Evolutionary conservation across 192 early-diverging fungal species (phyloP).

Genomic region (Podila epigama): DNA sequence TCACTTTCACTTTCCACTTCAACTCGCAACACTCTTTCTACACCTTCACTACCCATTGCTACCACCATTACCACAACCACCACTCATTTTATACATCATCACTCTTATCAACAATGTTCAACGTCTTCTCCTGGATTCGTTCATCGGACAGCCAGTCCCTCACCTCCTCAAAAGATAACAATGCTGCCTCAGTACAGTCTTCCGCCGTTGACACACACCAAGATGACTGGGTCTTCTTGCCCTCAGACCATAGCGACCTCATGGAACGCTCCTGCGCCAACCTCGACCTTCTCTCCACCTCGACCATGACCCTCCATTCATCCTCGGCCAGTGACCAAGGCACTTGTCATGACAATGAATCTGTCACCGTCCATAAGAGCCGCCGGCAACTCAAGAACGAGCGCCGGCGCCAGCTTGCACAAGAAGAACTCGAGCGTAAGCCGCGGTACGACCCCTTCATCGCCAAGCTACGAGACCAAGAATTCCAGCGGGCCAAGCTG

Average conservation of each 20-base stretch:
- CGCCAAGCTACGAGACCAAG: slow-evolving; percentile 33
- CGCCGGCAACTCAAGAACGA: slow-evolving; percentile 42
- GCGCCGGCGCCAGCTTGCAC: slow-evolving; percentile 10
- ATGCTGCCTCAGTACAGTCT: not conserved
- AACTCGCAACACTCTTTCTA: not conserved
- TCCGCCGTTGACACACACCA: not conserved
- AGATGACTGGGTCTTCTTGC: slow-evolving; percentile 44
- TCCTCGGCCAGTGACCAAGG: not conserved
- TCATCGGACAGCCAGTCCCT: slow-evolving; percentile 21
- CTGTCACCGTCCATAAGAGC: slow-evolving; percentile 5
- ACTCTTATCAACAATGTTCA: slow-evolving; percentile 13
- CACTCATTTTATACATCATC: not conserved
- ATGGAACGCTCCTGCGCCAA: slow-evolving; percentile 33
- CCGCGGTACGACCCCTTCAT: slow-evolving; percentile 34
- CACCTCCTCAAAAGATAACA: not conserved
- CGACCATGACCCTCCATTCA: slow-evolving; percentile 20
- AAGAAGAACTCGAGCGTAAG: slow-evolving; percentile 16
- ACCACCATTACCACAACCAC: not conserved
- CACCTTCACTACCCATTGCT: not conserved
- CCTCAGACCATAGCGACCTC: slow-evolving; percentile 25
- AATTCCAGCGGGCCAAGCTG: slow-evolving; percentile 26
- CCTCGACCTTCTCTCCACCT: slow-evolving; percentile 38
- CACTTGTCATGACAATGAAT: not conserved
- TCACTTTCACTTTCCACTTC: not conserved
- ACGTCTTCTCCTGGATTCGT: slow-evolving; percentile 45